Evolutionary conservation across 2,329 filamentous ascomycete genomes (phyloP).

Genomic region (Fusarium cicatricum): DNA sequence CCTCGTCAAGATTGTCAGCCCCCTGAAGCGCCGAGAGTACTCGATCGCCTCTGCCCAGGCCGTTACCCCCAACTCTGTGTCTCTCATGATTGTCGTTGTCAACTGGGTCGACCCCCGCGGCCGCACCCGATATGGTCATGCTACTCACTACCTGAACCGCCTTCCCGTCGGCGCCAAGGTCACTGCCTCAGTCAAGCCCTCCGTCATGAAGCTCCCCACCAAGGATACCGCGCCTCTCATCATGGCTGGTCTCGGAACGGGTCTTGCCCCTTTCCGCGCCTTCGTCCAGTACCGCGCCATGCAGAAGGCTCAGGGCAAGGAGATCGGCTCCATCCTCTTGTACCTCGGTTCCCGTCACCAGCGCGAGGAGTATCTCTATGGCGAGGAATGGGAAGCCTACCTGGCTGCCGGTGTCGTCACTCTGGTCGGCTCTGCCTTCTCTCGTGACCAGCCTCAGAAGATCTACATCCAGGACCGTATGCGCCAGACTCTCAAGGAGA

Average conservation of each 20-base stretch:
- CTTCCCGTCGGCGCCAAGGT: constrained; percentile 80
- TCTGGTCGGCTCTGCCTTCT: constrained; percentile 91
- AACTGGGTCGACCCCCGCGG: constrained; percentile 91
- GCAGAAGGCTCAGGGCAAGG: constrained; percentile 96
- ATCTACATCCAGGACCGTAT: constrained; percentile 99
- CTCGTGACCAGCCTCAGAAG: constrained; percentile 95
- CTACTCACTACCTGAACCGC: constrained; percentile 85
- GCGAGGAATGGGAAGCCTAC: constrained; percentile 99
- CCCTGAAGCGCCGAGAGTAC: constrained; percentile 97
- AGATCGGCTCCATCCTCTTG: constrained; percentile 90
- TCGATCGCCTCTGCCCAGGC: constrained; percentile 98
- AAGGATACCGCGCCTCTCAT: constrained; percentile 92
- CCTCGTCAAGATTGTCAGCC: constrained; percentile 84
- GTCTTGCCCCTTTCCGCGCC: constrained; percentile 97
- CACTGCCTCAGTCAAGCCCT: constrained; percentile 95
- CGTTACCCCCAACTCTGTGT: constrained; percentile 87
- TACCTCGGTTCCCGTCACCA: constrained; percentile 98
- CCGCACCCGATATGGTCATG: constrained; percentile 90
- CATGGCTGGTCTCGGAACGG: constrained; percentile 98
- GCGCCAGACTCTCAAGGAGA: constrained; percentile 84
- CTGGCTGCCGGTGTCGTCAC: constrained; percentile 95
- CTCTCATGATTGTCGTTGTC: constrained; percentile 96
- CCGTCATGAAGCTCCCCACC: constrained; percentile 96
- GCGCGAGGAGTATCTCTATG: constrained; percentile 98
- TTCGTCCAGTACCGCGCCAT: constrained; percentile 98